Base-by-base conservation (phyloP, 495 filamentous ascomycete genomes). In the Trichoderma erinaceum region DNA sequence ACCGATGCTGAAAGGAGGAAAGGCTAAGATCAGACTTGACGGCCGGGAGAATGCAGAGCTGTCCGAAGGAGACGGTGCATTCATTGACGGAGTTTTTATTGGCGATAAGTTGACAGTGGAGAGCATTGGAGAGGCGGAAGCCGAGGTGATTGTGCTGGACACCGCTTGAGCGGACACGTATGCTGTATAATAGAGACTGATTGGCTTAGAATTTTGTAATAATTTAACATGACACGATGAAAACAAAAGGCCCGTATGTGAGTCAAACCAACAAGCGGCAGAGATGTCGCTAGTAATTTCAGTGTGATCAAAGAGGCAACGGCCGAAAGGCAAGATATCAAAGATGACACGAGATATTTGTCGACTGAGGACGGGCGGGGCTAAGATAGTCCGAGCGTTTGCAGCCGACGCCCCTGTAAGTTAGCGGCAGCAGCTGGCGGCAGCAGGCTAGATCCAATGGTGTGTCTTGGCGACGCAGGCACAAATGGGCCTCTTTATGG, bases 1-100 rank as follows among this genome's bases (percentile, higher is more conserved):
- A 58, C 86, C 90, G 18, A 90, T 92, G 88, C 89, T 86, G 12
- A 88, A 89, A 77, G 80, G 81, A 27, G 89, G 88, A n/a, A 86
- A 83, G 68, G 82, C 89, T 13, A 90, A 83, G 79, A 79, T 93
- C 41, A 81, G 84, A 69, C 64, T 92, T 44, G 86, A 83, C 71
- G 83, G 83, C 6, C 77, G 84, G 67, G 88, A 92, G 23, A 86
- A 89, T 71, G 78, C 79, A 25, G 78, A 89, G 38, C 71, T 93
- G 0, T 75, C 77, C 0, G 90, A 92, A 76, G 90, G 90, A 1
- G 91, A 95, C 77, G 89, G 90, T 21, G 89, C 88, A 10, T 93
- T 89, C 79, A 79, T 93, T 79, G 79, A 83, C 7, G 70, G 64
- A 48, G 72, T 81, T 21, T 74, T 84, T 74, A 83, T 79, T 18